These are phyloP conservation scores for Salix caprea DNA, from an alignment of 345 rosid genomes.

Conservation along the genomic window DNA sequence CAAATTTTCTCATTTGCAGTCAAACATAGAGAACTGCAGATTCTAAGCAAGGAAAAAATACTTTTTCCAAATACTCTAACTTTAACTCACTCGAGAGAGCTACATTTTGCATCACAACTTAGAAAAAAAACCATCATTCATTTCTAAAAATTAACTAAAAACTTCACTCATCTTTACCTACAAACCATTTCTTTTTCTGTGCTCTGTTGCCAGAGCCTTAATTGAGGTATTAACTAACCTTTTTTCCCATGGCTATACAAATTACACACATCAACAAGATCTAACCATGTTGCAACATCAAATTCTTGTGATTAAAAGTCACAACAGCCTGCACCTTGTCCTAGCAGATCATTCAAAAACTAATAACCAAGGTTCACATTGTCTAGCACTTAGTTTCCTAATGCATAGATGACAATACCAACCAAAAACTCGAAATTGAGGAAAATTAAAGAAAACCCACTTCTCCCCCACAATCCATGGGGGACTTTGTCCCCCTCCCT, in stretches of 20 bases:
- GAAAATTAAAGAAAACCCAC: background rate
- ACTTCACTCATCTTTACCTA: background rate
- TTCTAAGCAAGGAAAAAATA: background rate
- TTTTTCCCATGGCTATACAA: too few species aligned
- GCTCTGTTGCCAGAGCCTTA: too few species aligned
- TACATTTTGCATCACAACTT: background rate
- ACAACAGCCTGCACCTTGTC: too few species aligned
- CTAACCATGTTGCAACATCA: too few species aligned
- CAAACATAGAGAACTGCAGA: background rate
- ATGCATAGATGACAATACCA: background rate
- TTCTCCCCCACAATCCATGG: background rate
- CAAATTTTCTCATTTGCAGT: background rate
- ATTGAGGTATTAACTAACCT: too few species aligned
- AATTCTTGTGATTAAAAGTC: too few species aligned
- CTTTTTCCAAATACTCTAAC: background rate
- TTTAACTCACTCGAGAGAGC: too few species aligned
- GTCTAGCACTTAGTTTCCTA: background rate
- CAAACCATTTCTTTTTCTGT: constrained; percentile 40
- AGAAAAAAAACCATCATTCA: background rate
- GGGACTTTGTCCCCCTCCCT: too few species aligned
- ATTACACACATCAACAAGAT: too few species aligned
- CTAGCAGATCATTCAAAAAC: background rate
- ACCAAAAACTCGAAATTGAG: background rate
- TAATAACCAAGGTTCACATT: background rate
- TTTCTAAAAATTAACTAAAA: background rate